Percentiles rank a stretch among this genome's conserved stretches.
These are phyloP conservation scores for Xylaria sp. DNA, from an alignment of 2,329 filamentous ascomycete species.

Conservation along the genomic window DNA sequence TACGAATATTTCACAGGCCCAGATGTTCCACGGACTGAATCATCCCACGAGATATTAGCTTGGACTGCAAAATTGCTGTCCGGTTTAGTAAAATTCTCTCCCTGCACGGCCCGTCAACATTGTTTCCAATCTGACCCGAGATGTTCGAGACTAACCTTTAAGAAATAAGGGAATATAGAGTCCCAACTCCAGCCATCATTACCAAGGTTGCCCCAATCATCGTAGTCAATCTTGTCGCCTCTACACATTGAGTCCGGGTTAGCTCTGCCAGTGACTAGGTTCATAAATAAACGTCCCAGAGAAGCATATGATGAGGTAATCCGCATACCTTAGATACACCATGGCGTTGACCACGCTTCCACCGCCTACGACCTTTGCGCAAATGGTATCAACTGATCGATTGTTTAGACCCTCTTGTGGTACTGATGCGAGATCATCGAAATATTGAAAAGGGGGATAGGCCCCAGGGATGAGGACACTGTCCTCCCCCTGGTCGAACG, in stretches of 20 bases:
- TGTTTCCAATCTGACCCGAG: slow-evolving; percentile 28
- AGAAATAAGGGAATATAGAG: slow-evolving; percentile 55
- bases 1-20: slow-evolving; percentile 50
- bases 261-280: background rate
- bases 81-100: slow-evolving; percentile 49
- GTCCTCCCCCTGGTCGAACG: slow-evolving; percentile 32
- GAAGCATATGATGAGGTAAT: slow-evolving; percentile 1
- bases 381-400: slow-evolving; percentile 38
- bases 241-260: background rate
- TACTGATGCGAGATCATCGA: slow-evolving; percentile 21
- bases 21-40: slow-evolving; percentile 44
- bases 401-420: slow-evolving; percentile 43
- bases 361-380: slow-evolving; percentile 51
- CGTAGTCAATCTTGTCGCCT: slow-evolving; percentile 50
- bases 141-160: slow-evolving; percentile 48
- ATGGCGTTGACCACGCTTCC: slow-evolving; percentile 54
- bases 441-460: slow-evolving; percentile 32
- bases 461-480: slow-evolving; percentile 34
- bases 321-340: slow-evolving; percentile 48
- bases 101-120: slow-evolving; percentile 36
- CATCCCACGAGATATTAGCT: slow-evolving; percentile 48
- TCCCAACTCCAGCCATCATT: slow-evolving; percentile 52
- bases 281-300: slow-evolving; percentile 1
- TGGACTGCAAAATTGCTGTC: slow-evolving; percentile 40
- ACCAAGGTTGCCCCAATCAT: slow-evolving; percentile 51